Conservation (phyloP, 805 yeast genomes). For the Candida nonsorbophila region DNA sequence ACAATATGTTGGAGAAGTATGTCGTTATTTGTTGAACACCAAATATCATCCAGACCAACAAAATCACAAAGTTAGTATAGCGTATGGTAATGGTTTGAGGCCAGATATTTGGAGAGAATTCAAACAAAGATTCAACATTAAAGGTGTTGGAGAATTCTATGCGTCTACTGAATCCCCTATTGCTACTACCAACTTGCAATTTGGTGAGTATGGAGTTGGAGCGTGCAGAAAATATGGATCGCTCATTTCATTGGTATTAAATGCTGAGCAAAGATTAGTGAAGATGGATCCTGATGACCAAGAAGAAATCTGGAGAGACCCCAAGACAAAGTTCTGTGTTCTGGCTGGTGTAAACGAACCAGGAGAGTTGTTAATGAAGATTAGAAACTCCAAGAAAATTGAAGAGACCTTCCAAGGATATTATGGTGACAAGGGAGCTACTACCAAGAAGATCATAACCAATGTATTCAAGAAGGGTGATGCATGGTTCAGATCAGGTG, state of each 20-base stretch:
- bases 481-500: slow-evolving; percentile 89
- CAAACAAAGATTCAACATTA: slow-evolving; percentile 69
- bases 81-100: slow-evolving; percentile 88
- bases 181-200: slow-evolving; percentile 77
- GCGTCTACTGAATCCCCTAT: slow-evolving; percentile 92
- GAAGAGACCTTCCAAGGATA: slow-evolving; percentile 85
- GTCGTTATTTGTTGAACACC: slow-evolving; percentile 74
- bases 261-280: slow-evolving; percentile 54
- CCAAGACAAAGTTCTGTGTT: slow-evolving; percentile 55
- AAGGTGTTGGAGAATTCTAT: slow-evolving; percentile 82
- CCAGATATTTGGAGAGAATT: slow-evolving; percentile 83
- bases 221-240: slow-evolving; percentile 81
- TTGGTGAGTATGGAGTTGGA: slow-evolving; percentile 77
- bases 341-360: slow-evolving; percentile 57
- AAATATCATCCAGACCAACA: slow-evolving; percentile 62
- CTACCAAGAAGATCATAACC: slow-evolving; percentile 66
- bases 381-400: slow-evolving; percentile 58
- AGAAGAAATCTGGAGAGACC: slow-evolving; percentile 62
- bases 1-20: slow-evolving; percentile 93
- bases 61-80: slow-evolving; percentile 57
- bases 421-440: slow-evolving; percentile 71
- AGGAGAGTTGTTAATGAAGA: slow-evolving; percentile 82
- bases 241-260: slow-evolving; percentile 46
- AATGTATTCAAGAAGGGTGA: slow-evolving; percentile 83
- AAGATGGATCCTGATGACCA: slow-evolving; percentile 81